Evolutionary conservation across 768 basidiomycete species (phyloP).

Genomic region (Mycena maculata): DNA sequence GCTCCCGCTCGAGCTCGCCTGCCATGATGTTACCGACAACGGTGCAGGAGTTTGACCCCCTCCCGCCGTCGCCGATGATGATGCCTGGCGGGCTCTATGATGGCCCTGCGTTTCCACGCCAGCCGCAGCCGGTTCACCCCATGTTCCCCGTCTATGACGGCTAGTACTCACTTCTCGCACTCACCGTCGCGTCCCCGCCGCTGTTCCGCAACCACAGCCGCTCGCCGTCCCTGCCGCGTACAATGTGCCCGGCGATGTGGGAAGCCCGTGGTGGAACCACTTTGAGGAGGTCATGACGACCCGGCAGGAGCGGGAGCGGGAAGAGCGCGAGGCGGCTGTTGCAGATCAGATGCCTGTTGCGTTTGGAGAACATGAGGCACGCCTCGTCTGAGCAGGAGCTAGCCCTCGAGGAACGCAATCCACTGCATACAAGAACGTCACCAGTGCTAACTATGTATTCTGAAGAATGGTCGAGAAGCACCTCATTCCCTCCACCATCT

Average conservation of each 20-base stretch:
- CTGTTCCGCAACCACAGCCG: constrained; percentile 20
- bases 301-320: not conserved
- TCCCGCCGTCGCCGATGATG: constrained; percentile 32
- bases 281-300: not conserved
- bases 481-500: constrained; percentile 95
- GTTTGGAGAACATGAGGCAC: constrained; percentile 99
- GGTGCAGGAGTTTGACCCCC: constrained; percentile 5
- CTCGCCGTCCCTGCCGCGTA: constrained; percentile 18
- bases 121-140: constrained; percentile 18
- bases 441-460: constrained; percentile 96
- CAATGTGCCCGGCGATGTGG: not conserved
- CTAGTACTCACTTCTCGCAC: constrained; percentile 35
- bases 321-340: constrained; percentile 5
- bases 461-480: constrained; percentile 99
- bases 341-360: no score
- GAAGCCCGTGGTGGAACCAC: not conserved
- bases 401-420: constrained; percentile 98
- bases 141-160: no score
- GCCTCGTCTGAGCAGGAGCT: constrained; percentile 98
- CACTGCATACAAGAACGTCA: constrained; percentile 99
- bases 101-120: constrained; percentile 23
- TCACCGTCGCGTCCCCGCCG: constrained; percentile 34
- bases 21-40: constrained; percentile 14
- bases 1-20: constrained; percentile 34
- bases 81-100: constrained; percentile 38